These are phyloP conservation scores for Arthrinium puccinioides DNA, from an alignment of 2,329 filamentous ascomycete genomes.

Conservation along the genomic window DNA sequence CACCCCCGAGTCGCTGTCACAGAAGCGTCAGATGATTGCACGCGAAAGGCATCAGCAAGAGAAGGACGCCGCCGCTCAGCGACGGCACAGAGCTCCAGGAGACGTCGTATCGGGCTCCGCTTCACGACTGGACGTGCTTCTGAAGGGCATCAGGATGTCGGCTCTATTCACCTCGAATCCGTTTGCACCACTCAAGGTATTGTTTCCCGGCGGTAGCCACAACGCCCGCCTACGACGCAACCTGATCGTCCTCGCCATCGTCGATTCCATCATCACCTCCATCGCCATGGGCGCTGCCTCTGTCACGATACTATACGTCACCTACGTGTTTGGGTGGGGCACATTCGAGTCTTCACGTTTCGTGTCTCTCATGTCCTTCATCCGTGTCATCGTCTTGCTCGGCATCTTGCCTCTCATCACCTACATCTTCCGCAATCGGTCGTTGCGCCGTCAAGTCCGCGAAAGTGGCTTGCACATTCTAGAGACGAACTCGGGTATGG, in stretches of 20 bases:
- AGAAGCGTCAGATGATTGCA: slow-evolving; percentile 61
- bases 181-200: slow-evolving; percentile 67
- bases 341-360: slow-evolving; percentile 75
- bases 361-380: slow-evolving; percentile 70
- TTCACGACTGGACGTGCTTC: slow-evolving; percentile 11
- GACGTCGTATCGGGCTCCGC: too few relatives aligned
- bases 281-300: slow-evolving; percentile 73
- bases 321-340: slow-evolving; percentile 74
- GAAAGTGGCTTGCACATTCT: slow-evolving; percentile 26
- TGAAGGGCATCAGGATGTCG: slow-evolving; percentile 23
- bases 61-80: slow-evolving; percentile 29
- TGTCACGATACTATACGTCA: slow-evolving; percentile 79
- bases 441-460: slow-evolving; percentile 35
- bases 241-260: slow-evolving; percentile 69
- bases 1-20: slow-evolving; percentile 79
- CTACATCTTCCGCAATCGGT: slow-evolving; percentile 59
- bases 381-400: slow-evolving; percentile 70
- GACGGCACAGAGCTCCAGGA: too few relatives aligned
- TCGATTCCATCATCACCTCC: slow-evolving; percentile 78
- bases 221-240: slow-evolving; percentile 65
- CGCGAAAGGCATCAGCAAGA: slow-evolving; percentile 56
- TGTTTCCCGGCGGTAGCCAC: slow-evolving; percentile 64
- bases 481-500: slow-evolving; percentile 60
- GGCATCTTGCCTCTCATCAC: slow-evolving; percentile 70
- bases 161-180: slow-evolving; percentile 52